Evolutionary conservation across 768 basidiomycete species (phyloP).

Genomic region (Rubroboletus satanas): DNA sequence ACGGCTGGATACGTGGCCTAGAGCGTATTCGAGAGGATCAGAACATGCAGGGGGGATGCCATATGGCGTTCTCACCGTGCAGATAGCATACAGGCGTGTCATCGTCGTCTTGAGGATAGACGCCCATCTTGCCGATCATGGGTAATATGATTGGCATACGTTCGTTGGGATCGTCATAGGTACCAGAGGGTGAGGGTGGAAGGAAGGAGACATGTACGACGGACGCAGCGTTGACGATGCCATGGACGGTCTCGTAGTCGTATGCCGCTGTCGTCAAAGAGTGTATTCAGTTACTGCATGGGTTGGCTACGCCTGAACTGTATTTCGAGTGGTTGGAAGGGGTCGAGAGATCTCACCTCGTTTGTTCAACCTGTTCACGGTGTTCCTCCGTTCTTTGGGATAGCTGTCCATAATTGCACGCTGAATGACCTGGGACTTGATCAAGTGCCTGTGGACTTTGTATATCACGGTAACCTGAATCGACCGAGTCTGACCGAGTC

Average conservation of each 20-base stretch:
- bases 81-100: slow-evolving; percentile 18
- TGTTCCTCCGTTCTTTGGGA: slow-evolving; percentile 31
- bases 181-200: slow-evolving; percentile 13
- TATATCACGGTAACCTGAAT: too few relatives aligned
- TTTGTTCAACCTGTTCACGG: slow-evolving; percentile 25
- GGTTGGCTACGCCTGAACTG: background rate
- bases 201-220: slow-evolving; percentile 25
- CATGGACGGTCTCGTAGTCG: slow-evolving; percentile 21
- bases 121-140: slow-evolving; percentile 25
- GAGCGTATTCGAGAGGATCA: background rate
- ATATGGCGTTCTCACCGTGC: slow-evolving; percentile 12
- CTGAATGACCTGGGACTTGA: too few relatives aligned
- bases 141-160: slow-evolving; percentile 22
- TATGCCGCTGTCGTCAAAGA: slow-evolving; percentile 14
- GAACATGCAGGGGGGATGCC: background rate
- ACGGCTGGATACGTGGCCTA: slow-evolving; percentile 23
- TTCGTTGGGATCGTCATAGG: slow-evolving; percentile 8
- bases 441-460: too few relatives aligned
- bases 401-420: slow-evolving; percentile 46
- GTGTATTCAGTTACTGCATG: background rate
- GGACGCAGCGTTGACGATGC: slow-evolving; percentile 20
- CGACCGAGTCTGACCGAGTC: too few relatives aligned
- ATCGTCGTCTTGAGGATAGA: slow-evolving; percentile 12
- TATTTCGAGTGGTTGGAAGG: background rate
- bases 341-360: slow-evolving; percentile 11